phyloP scores from a whole-genome alignment of 768 basidiomycete species.

The Rhodotorula diobovata region DNA sequence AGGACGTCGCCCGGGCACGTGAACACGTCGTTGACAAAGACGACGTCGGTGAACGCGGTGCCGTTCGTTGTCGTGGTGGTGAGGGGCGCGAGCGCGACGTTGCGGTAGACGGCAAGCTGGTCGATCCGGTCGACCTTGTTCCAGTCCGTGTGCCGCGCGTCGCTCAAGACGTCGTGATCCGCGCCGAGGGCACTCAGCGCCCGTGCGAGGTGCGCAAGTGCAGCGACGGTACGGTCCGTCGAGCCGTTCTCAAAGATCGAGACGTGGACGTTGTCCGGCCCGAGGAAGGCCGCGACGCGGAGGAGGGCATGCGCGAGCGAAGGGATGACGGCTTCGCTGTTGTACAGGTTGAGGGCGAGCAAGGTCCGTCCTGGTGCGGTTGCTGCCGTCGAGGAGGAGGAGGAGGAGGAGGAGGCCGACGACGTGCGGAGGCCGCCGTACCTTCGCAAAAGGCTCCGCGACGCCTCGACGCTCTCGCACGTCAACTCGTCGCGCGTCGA shows the following conservation, averaged over 20 bases:
- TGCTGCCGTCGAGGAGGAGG: not conserved
- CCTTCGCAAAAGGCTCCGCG: not conserved
- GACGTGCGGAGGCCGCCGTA: constrained; percentile 12
- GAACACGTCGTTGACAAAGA: constrained; percentile 44
- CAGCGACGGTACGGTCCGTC: constrained; percentile 40
- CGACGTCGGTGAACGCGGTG: constrained; percentile 18
- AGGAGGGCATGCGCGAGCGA: constrained; percentile 37
- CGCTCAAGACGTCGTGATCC: constrained; percentile 39
- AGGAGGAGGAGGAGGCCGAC: too few species aligned
- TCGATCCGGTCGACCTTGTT: constrained; percentile 42
- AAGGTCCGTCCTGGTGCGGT: not conserved
- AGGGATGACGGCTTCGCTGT: constrained; percentile 39
- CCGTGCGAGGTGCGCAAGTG: constrained; percentile 35
- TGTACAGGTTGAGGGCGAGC: constrained; percentile 44
- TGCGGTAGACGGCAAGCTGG: constrained; percentile 42
- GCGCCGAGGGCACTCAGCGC: constrained; percentile 28
- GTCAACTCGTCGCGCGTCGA: not conserved
- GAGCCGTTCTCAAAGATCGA: constrained; percentile 45
- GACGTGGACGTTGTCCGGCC: constrained; percentile 34
- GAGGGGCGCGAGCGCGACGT: constrained; percentile 42
- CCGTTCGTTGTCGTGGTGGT: constrained; percentile 1
- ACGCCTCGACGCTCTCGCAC: not conserved
- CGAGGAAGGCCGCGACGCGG: constrained; percentile 38
- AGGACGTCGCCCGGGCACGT: constrained; percentile 36
- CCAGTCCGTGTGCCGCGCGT: constrained; percentile 35